Evolutionary conservation across 1,139 yeast genomes (phyloP).

Genomic region (Candida smagusa): DNA sequence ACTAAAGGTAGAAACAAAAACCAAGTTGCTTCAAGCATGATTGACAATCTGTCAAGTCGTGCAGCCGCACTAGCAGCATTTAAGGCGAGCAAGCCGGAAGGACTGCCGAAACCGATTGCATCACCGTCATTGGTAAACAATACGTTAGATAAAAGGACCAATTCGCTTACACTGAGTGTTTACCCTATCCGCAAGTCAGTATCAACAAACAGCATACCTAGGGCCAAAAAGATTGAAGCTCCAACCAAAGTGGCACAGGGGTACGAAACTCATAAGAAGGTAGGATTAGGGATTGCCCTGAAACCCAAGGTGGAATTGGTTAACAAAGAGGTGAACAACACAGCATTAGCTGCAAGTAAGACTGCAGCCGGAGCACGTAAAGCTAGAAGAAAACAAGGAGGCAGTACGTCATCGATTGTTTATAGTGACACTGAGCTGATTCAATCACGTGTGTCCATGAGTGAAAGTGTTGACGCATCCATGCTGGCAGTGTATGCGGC

Average conservation of each 20-base stretch:
- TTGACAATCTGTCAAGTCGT: slow-evolving; percentile 13
- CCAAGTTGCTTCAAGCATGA: slow-evolving; percentile 1
- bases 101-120: background rate
- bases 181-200: background rate
- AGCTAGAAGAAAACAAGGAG: background rate
- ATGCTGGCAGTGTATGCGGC: background rate
- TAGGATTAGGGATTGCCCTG: too few species aligned
- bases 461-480: too few species aligned
- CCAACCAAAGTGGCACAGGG: too few species aligned
- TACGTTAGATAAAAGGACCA: too few species aligned
- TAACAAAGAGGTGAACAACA: background rate
- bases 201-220: background rate
- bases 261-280: too few species aligned
- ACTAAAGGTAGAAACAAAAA: background rate
- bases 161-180: too few species aligned
- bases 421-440: slow-evolving; percentile 1
- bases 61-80: slow-evolving; percentile 23
- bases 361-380: slow-evolving; percentile 2
- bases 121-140: too few species aligned
- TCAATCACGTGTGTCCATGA: background rate
- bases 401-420: background rate
- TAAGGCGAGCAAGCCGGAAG: slow-evolving; percentile 10
- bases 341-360: slow-evolving; percentile 8
- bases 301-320: too few species aligned
- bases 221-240: background rate